A percentile compares a stretch with the other conserved stretches of the same genome.
phyloP scores from a whole-genome alignment of 345 rosid genomes.

The Hibiscus mutabilis region DNA sequence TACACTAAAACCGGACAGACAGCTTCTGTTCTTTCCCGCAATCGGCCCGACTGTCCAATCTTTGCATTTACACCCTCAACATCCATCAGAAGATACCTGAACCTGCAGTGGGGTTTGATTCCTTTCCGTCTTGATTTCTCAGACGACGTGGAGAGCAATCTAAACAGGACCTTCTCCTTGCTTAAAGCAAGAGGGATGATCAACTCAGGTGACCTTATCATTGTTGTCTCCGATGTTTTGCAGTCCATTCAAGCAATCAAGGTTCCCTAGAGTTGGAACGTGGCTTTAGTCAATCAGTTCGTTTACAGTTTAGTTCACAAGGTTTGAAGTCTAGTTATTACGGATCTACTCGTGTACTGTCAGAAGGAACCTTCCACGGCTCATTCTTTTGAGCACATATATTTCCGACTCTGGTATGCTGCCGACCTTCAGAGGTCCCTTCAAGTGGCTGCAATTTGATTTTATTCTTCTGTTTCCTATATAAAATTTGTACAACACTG shows the following conservation, averaged over 20 bases:
- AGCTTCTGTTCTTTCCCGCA: constrained; percentile 23
- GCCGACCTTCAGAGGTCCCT: not conserved
- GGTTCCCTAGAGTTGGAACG: constrained; percentile 14
- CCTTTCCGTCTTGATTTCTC: constrained; percentile 25
- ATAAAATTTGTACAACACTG: not conserved
- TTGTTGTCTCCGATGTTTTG: constrained; percentile 23
- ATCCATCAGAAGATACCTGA: constrained; percentile 14
- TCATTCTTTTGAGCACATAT: not conserved
- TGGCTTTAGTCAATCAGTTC: not conserved
- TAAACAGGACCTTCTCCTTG: constrained; percentile 16
- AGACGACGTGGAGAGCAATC: constrained; percentile 25
- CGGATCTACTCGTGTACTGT: not conserved
- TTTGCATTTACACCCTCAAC: constrained; percentile 21
- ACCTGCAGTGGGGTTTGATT: constrained; percentile 27
- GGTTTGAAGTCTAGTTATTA: not conserved
- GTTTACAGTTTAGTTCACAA: not conserved
- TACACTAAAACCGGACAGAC: constrained; percentile 22
- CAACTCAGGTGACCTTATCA: constrained; percentile 21
- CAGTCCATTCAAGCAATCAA: constrained; percentile 21
- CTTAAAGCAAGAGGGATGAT: constrained; percentile 25
- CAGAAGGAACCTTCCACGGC: not conserved
- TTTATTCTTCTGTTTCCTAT: not conserved
- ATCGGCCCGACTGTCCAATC: constrained; percentile 25
- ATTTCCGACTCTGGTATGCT: not conserved
- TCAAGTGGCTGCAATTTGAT: not conserved